Percentiles rank a stretch among this genome's conserved stretches.
Conservation (phyloP, 179 eudicot genomes). For the Carnegiea gigantea region DNA sequence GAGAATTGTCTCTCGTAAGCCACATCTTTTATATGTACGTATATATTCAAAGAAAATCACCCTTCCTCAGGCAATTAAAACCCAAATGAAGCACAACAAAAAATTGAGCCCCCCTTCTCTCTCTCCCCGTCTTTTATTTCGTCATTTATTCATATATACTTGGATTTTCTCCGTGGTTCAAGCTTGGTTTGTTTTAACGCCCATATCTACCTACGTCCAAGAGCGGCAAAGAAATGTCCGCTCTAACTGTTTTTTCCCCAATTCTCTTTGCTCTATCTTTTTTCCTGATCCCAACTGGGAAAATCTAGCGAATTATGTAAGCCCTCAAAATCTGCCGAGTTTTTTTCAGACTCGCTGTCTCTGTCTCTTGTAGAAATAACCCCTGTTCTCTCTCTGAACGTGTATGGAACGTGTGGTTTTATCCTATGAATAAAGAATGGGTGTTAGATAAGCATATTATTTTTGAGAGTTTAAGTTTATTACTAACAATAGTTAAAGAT, state of each 20-base stretch:
- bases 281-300: background rate
- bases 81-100: background rate
- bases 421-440: background rate
- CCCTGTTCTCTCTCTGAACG: background rate
- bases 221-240: slow-evolving; percentile 14
- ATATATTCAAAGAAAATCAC: background rate
- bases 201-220: background rate
- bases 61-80: background rate
- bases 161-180: background rate
- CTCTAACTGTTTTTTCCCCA: background rate
- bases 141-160: too few species aligned
- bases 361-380: background rate
- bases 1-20: slow-evolving; percentile 34
- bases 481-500: background rate
- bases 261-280: background rate
- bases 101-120: too few species aligned
- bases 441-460: background rate
- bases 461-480: background rate
- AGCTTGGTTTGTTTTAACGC: background rate
- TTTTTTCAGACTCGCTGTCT: slow-evolving; percentile 27
- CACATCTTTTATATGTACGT: slow-evolving; percentile 22
- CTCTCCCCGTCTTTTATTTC: background rate
- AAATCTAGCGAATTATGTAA: slow-evolving; percentile 11
- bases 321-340: slow-evolving; percentile 28
- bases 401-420: background rate